phyloP scores from a whole-genome alignment of 1,284 basidiomycete species.

The Fomes fomentarius region DNA sequence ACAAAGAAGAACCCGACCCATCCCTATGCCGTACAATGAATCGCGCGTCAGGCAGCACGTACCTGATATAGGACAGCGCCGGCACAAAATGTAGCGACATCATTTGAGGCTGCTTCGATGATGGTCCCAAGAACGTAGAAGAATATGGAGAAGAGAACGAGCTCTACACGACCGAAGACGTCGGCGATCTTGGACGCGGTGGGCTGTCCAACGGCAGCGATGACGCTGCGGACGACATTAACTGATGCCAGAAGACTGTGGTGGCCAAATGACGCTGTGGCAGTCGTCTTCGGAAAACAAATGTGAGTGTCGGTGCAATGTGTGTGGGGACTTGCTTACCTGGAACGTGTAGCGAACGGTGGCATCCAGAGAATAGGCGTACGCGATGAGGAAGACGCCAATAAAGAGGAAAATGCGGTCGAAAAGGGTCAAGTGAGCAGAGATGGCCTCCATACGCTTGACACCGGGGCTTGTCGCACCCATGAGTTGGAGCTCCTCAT shows the following conservation, averaged over 20 bases:
- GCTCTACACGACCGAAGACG: not conserved
- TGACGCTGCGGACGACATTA: not conserved
- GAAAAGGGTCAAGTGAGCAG: not conserved
- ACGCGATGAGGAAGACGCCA: constrained; percentile 41
- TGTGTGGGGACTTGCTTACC: not conserved
- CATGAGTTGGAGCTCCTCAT: too few relatives aligned
- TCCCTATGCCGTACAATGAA: too few relatives aligned
- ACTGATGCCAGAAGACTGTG: not conserved
- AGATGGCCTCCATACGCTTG: not conserved
- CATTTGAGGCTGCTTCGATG: not conserved
- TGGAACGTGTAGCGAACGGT: constrained; percentile 36
- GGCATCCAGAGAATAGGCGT: constrained; percentile 37
- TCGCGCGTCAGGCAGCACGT: too few relatives aligned
- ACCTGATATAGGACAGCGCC: constrained; percentile 30
- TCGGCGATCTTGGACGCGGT: not conserved
- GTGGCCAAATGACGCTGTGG: not conserved
- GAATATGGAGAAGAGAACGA: not conserved
- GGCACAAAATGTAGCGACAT: not conserved
- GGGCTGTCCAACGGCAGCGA: not conserved
- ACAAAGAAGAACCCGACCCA: too few relatives aligned
- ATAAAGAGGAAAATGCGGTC: constrained; percentile 32
- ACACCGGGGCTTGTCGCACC: not conserved
- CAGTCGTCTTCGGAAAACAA: too few relatives aligned
- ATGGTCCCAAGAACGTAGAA: constrained; percentile 7
- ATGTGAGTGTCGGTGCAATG: not conserved